A percentile compares a stretch with the other conserved stretches of the same genome.
Conservation (phyloP, 2,329 filamentous ascomycete species). For the Bimuria novae-zelandiae region DNA sequence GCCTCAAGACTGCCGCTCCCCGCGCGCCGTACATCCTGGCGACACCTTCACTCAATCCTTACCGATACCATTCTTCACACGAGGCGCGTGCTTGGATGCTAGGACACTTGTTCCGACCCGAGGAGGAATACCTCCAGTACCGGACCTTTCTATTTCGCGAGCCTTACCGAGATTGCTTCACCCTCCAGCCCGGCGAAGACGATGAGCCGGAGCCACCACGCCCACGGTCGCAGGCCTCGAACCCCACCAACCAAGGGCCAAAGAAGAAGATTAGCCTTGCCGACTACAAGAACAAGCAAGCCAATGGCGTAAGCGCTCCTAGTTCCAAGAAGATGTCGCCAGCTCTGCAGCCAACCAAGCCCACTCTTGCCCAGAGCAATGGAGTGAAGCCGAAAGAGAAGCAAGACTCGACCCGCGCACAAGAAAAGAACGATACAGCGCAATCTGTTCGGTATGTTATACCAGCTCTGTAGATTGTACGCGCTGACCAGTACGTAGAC, state of each 20-base stretch:
- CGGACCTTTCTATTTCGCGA: slow-evolving; percentile 65
- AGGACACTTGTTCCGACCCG: slow-evolving; percentile 57
- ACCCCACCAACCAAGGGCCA: slow-evolving; percentile 47
- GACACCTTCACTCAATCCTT: slow-evolving; percentile 52
- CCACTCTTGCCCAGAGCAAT: slow-evolving; percentile 26
- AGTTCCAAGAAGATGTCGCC: slow-evolving; percentile 39
- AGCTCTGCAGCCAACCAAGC: slow-evolving; percentile 28
- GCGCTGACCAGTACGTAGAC: slow-evolving; percentile 27
- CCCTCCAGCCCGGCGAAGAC: slow-evolving; percentile 58
- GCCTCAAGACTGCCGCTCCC: slow-evolving; percentile 50
- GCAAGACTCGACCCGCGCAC: slow-evolving; percentile 10
- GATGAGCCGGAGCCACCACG: slow-evolving; percentile 54
- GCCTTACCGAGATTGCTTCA: slow-evolving; percentile 53
- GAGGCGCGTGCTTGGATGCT: slow-evolving; percentile 49
- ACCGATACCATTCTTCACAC: slow-evolving; percentile 49
- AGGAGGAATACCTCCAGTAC: slow-evolving; percentile 65
- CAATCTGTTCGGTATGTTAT: slow-evolving; percentile 24
- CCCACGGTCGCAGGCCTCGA: slow-evolving; percentile 38
- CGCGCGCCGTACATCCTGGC: slow-evolving; percentile 53
- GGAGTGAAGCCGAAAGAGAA: slow-evolving; percentile 31
- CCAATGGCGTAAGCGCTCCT: slow-evolving; percentile 36
- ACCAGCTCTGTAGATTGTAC: neutral
- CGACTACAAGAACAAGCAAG: slow-evolving; percentile 64
- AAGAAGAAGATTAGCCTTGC: slow-evolving; percentile 68
- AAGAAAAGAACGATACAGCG: slow-evolving; percentile 21